A percentile compares a stretch with the other conserved stretches of the same genome.
Evolutionary conservation across 2,329 filamentous ascomycete species (phyloP).

Genomic region (Cercospora sp.): DNA sequence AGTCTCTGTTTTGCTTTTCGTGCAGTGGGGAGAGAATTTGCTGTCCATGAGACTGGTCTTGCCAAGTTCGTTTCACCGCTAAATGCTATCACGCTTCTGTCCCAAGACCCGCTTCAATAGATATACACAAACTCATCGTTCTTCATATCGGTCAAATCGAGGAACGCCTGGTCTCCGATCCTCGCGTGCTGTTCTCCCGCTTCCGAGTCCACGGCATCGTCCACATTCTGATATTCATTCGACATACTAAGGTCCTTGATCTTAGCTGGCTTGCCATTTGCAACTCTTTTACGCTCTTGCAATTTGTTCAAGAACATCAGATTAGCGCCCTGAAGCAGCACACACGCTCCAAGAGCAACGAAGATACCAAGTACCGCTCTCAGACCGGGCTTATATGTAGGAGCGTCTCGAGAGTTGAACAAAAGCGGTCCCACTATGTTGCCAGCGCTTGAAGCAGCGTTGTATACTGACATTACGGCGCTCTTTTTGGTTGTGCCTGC

Average conservation of each 20-base stretch:
- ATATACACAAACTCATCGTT: slow-evolving; percentile 25
- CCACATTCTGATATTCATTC: slow-evolving; percentile 48
- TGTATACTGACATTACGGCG: slow-evolving; percentile 64
- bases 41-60: background rate
- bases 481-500: slow-evolving; percentile 69
- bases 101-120: background rate
- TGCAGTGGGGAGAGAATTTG: no score
- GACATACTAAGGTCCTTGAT: slow-evolving; percentile 65
- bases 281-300: slow-evolving; percentile 57
- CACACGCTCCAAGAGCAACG: slow-evolving; percentile 54
- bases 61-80: background rate
- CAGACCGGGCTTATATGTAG: slow-evolving; percentile 60
- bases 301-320: slow-evolving; percentile 59
- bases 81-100: background rate
- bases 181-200: slow-evolving; percentile 29
- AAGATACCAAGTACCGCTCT: slow-evolving; percentile 58
- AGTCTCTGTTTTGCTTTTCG: no score
- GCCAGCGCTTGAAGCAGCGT: slow-evolving; percentile 60
- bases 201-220: slow-evolving; percentile 27
- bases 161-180: slow-evolving; percentile 55
- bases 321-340: slow-evolving; percentile 57
- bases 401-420: slow-evolving; percentile 60
- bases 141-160: slow-evolving; percentile 60
- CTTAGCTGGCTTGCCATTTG: slow-evolving; percentile 61
- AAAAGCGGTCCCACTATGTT: slow-evolving; percentile 68